A percentile compares a stretch with the other conserved stretches of the same genome.
phyloP scores from a whole-genome alignment of 371 early-diverging fungal genomes.

The Syncephalis fuscata region DNA sequence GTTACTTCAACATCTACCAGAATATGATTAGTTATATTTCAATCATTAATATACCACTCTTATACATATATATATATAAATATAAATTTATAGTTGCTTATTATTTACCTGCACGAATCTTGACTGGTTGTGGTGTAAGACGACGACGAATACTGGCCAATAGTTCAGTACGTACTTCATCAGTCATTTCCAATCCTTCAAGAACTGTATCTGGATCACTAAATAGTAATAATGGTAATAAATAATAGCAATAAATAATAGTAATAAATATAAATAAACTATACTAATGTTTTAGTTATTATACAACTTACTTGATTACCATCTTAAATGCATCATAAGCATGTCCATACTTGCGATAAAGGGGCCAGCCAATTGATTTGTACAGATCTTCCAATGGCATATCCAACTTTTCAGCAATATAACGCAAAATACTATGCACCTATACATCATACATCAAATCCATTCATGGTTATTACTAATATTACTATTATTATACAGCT shows the following conservation, averaged over 20 bases:
- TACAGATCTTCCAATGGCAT: conserved; percentile 76
- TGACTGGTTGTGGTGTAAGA: conserved; percentile 91
- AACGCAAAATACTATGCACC: conserved; percentile 63
- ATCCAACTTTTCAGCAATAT: conserved; percentile 84
- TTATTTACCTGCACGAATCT: conserved; percentile 78
- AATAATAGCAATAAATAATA: neutral
- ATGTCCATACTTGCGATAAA: conserved; percentile 95
- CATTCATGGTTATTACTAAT: no score
- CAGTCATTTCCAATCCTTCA: conserved; percentile 51
- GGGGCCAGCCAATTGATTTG: conserved; percentile 89
- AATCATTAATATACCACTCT: neutral
- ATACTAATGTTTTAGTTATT: neutral
- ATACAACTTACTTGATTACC: conserved; percentile 73
- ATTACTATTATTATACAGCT: neutral
- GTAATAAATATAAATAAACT: neutral
- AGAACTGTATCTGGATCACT: conserved; percentile 85
- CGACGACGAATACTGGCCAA: conserved; percentile 72
- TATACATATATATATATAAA: neutral
- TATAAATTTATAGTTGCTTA: neutral
- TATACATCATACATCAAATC: neutral
- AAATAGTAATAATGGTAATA: neutral
- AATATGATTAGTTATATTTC: conserved; percentile 1
- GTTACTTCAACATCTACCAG: conserved; percentile 94
- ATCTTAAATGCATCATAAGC: conserved; percentile 95
- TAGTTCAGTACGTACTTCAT: conserved; percentile 54